Percentiles rank a stretch among this genome's conserved stretches.
phyloP scores from a whole-genome alignment of 2,329 filamentous ascomycete species.

The Calycina marina region DNA sequence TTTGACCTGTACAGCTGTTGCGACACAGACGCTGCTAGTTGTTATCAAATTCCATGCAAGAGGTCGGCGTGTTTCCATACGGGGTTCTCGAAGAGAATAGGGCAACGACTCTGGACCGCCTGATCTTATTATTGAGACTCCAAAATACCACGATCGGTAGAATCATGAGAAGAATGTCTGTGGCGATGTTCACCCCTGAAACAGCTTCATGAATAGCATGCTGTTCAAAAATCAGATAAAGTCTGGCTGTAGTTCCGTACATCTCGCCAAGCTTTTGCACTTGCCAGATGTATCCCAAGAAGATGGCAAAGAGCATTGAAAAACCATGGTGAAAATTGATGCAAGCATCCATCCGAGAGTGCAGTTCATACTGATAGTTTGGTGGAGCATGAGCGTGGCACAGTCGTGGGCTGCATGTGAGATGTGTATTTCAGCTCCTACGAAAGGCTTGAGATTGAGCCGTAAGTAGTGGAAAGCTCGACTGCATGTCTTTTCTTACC shows the following conservation, averaged over 20 bases:
- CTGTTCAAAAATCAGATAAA: too few species aligned
- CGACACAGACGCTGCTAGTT: neutral
- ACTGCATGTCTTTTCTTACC: too few species aligned
- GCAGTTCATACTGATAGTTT: too few species aligned
- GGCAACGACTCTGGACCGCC: conserved; percentile 1
- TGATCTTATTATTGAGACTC: neutral
- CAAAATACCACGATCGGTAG: conserved; percentile 2
- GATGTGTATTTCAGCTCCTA: too few species aligned
- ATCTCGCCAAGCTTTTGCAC: conserved; percentile 1
- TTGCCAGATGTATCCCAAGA: conserved; percentile 1
- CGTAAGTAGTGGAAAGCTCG: too few species aligned
- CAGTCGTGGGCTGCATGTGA: too few species aligned
- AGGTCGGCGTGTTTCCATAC: neutral
- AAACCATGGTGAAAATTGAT: conserved; percentile 2
- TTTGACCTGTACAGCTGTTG: conserved; percentile 1
- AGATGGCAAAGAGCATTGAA: conserved; percentile 3
- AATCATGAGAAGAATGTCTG: neutral
- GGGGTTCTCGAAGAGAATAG: conserved; percentile 2
- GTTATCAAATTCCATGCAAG: neutral
- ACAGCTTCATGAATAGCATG: conserved; percentile 1
- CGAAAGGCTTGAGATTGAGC: too few species aligned
- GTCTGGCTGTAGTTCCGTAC: too few species aligned
- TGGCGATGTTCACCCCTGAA: conserved; percentile 1
- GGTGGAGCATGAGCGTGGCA: too few species aligned
- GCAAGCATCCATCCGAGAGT: conserved; percentile 2